These are phyloP conservation scores for Cyberlindnera misumaiensis DNA, from an alignment of 805 yeast species.

Conservation along the genomic window DNA sequence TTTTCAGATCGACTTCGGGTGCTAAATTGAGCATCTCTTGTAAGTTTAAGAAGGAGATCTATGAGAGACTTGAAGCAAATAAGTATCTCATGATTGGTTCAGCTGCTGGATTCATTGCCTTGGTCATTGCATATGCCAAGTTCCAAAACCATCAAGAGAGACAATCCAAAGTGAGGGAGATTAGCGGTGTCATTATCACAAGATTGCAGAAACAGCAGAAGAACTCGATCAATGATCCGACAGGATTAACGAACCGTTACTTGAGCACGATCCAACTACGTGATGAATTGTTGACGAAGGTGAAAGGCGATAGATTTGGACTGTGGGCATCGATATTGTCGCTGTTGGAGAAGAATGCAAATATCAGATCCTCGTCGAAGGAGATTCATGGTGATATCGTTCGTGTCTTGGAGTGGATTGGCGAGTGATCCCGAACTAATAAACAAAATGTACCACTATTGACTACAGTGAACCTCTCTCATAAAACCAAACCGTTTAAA, in stretches of 20 bases:
- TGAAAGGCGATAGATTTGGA: constrained; percentile 29
- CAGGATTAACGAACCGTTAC: constrained; percentile 35
- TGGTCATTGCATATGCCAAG: constrained; percentile 26
- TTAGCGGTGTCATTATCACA: constrained; percentile 41
- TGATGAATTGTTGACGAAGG: constrained; percentile 45
- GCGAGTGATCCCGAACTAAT: constrained; percentile 18
- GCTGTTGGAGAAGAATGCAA: constrained; percentile 57
- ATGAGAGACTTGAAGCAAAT: constrained; percentile 29
- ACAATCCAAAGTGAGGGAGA: constrained; percentile 35
- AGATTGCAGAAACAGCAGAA: constrained; percentile 43
- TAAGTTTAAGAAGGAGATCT: constrained; percentile 45
- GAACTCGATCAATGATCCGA: constrained; percentile 25
- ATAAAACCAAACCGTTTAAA: neutral
- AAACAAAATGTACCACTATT: neutral
- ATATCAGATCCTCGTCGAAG: constrained; percentile 51
- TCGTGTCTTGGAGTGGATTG: constrained; percentile 85
- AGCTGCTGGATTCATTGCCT: constrained; percentile 1
- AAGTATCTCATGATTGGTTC: constrained; percentile 15
- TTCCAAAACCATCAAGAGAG: constrained; percentile 31
- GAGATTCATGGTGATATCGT: constrained; percentile 85
- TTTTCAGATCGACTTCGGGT: constrained; percentile 71
- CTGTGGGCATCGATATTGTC: constrained; percentile 54
- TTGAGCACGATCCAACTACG: constrained; percentile 69
- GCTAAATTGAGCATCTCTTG: constrained; percentile 53
- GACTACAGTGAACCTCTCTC: neutral